Evolutionary conservation across 2,329 filamentous ascomycete genomes (phyloP), one percentile per base, ranked within the genome.

Genomic region (Exophiala sideris): DNA sequence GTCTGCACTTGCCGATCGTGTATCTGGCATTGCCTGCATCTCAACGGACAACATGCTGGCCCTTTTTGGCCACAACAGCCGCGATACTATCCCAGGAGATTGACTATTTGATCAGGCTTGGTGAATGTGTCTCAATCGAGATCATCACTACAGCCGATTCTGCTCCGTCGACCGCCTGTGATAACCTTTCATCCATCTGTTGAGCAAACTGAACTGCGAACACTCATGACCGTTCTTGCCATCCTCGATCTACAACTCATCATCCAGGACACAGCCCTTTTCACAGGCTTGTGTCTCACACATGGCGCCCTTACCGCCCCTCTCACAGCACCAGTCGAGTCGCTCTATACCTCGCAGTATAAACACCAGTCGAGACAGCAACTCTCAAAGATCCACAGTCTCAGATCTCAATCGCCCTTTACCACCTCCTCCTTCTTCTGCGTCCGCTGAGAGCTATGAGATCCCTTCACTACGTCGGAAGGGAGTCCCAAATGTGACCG

Each of bases 381-480:
- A 45, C 14, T 41, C 48, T 35, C 50, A 55, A 14, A 45, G 51
- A 21, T 48, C 53, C 20, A 47, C 46, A 16, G 29, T 36, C 33
- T 24, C 60, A 18, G 60, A 62, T 45, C 47, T 61, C 32, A 61
- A 63, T 46, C 49, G 61, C 38, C 56, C 61, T 5, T 48, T 63
- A 14, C 62, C 62, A 10, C 58, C 56, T 10, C 59, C 59, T 32
- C 61, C 55, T 12, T 38, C 49, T 11, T 58, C 59, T 20, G 52
- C 58, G 14, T 39, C 55, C 6, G 54, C 57, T 33, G 59, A 60
- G 24, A 52, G 38, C 38, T 64, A 63, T 46, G 67, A 70, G 14
- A 64, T 69, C 29, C 62, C 64, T 14, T 55, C 61, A 18, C 56
- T 64, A 10, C 57, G 59, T 38, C 57, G 60, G 46, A 60, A 60